These are phyloP conservation scores for Scytalidium lignicola DNA, from an alignment of 2,329 filamentous ascomycete genomes.

Conservation along the genomic window DNA sequence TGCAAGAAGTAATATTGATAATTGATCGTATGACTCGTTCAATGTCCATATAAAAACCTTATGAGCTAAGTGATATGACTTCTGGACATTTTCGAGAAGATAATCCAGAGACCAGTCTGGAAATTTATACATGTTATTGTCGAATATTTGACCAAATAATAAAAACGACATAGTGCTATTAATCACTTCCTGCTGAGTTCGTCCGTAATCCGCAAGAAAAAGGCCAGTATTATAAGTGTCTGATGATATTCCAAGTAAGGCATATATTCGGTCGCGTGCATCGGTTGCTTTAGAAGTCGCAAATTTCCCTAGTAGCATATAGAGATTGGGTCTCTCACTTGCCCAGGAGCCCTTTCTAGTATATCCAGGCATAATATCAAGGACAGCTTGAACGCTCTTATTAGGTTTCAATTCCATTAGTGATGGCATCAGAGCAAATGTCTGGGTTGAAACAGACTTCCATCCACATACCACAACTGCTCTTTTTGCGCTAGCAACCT, in stretches of 20 bases:
- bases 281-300: constrained; percentile 1
- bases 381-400: constrained; percentile 7
- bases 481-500: constrained; percentile 5
- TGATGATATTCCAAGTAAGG: background rate
- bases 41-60: background rate
- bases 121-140: background rate
- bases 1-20: background rate
- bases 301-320: constrained; percentile 9
- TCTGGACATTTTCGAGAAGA: background rate
- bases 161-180: background rate
- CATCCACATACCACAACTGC: constrained; percentile 7
- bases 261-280: background rate
- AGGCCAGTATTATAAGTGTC: background rate
- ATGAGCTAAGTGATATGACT: background rate
- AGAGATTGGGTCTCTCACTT: constrained; percentile 3
- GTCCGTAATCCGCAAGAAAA: background rate
- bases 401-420: background rate
- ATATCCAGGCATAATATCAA: constrained; percentile 10
- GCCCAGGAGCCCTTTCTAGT: constrained; percentile 7
- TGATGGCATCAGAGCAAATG: constrained; percentile 5
- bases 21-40: background rate
- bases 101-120: background rate
- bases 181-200: background rate
- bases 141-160: background rate
- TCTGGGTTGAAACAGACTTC: constrained; percentile 3